A percentile compares a stretch with the other conserved stretches of the same genome.
Conservation (phyloP, 2,329 filamentous ascomycete species). For the Colletotrichum nymphaeae region DNA sequence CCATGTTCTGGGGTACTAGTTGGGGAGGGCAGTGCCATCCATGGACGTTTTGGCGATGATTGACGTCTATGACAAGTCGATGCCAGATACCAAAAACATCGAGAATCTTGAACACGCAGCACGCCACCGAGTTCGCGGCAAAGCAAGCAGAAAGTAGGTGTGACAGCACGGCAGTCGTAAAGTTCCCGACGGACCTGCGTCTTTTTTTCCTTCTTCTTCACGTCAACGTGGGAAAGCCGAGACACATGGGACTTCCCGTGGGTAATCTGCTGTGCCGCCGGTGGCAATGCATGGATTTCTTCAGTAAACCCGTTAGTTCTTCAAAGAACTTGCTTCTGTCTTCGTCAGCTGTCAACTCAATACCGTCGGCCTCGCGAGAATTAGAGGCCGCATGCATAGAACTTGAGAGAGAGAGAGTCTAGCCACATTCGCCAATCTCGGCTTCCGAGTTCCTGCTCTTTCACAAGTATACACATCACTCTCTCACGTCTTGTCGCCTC, state of each 20-base stretch:
- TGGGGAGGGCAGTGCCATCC: background rate
- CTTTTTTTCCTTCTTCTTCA: constrained; percentile 2
- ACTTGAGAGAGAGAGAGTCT: background rate
- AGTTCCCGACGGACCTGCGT: constrained; percentile 15
- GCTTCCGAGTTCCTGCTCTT: background rate
- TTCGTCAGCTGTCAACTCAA: too few species aligned
- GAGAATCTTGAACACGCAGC: background rate
- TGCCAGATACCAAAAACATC: background rate
- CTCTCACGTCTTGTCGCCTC: background rate
- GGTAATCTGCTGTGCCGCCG: background rate
- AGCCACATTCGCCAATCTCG: background rate
- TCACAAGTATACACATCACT: background rate
- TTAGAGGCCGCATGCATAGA: too few species aligned
- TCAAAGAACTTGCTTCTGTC: background rate
- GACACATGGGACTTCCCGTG: background rate
- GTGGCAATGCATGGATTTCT: background rate
- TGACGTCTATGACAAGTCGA: background rate
- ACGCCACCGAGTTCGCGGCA: background rate
- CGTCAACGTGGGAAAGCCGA: constrained; percentile 1
- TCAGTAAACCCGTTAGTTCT: background rate
- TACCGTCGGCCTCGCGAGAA: background rate
- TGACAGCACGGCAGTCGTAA: constrained; percentile 22
- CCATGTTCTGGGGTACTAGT: background rate
- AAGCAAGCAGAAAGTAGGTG: background rate
- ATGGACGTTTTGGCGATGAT: background rate